Percentiles rank a stretch among this genome's conserved stretches.
Conservation (phyloP, 352 stramenopile genomes). For the Pythium pyrilobum region DNA sequence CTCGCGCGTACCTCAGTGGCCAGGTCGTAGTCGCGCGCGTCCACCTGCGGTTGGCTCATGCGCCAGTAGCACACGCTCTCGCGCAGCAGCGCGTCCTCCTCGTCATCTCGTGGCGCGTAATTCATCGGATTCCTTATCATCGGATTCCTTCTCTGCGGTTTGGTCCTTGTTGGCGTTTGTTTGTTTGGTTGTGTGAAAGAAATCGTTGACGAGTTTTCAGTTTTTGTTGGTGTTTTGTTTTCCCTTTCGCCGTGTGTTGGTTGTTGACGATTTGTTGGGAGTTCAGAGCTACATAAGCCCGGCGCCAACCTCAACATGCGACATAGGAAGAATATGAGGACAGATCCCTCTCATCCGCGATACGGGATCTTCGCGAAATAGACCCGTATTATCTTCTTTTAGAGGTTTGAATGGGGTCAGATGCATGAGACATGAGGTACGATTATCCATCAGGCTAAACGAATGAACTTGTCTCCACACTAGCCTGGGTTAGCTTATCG, state of each 20-base stretch:
- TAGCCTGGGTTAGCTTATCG: too few species aligned
- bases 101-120: background rate
- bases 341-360: background rate
- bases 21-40: background rate
- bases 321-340: background rate
- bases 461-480: too few species aligned
- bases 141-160: background rate
- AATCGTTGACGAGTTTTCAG: background rate
- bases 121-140: background rate
- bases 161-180: background rate
- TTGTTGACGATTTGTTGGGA: background rate
- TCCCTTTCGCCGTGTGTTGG: background rate
- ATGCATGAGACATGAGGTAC: too few species aligned
- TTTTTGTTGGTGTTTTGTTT: background rate
- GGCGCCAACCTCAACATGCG: conserved; percentile 8
- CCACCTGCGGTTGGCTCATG: conserved; percentile 11
- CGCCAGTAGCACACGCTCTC: conserved; percentile 25
- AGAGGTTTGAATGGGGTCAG: background rate
- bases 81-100: background rate
- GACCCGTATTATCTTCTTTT: background rate
- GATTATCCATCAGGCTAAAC: too few species aligned
- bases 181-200: background rate
- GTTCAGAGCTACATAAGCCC: background rate
- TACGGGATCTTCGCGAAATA: background rate
- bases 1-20: conserved; percentile 2